phyloP scores from a whole-genome alignment of 257 asterid species.

The Coffea canephora region DNA sequence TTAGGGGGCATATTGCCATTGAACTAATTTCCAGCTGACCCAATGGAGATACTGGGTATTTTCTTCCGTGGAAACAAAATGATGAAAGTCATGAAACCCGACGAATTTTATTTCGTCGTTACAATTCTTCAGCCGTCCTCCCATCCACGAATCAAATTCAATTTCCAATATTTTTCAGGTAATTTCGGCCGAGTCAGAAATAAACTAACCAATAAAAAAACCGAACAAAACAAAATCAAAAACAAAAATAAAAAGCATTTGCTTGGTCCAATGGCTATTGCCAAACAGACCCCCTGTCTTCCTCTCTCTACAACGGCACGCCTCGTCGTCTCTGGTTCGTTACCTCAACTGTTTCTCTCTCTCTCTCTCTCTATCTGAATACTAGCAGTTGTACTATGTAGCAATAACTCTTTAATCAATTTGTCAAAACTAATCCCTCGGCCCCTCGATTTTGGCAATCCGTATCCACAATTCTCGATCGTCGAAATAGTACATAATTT shows the following conservation, averaged over 20 bases:
- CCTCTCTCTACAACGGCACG: not conserved
- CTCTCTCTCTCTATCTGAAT: not conserved
- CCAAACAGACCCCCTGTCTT: not conserved
- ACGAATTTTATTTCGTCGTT: not conserved
- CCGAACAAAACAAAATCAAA: not conserved
- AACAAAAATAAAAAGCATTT: not conserved
- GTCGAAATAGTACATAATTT: not conserved
- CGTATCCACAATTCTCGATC: constrained; percentile 20
- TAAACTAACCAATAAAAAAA: constrained; percentile 1
- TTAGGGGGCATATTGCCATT: too few relatives aligned
- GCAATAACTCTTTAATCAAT: not conserved
- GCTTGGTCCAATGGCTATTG: not conserved
- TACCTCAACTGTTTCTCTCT: constrained; percentile 10
- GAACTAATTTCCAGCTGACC: not conserved
- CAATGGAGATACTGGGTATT: not conserved
- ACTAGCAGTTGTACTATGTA: not conserved
- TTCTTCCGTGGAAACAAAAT: not conserved
- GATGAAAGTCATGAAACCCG: constrained; percentile 12
- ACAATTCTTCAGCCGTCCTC: not conserved
- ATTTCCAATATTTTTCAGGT: not conserved
- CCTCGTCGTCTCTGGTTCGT: constrained; percentile 19
- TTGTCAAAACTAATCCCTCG: constrained; percentile 32
- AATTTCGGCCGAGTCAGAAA: not conserved
- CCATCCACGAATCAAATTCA: constrained; percentile 8
- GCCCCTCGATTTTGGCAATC: constrained; percentile 37